phyloP scores from a whole-genome alignment of 2,329 filamentous ascomycete genomes.

The Thermothelomyces thermophilus region DNA sequence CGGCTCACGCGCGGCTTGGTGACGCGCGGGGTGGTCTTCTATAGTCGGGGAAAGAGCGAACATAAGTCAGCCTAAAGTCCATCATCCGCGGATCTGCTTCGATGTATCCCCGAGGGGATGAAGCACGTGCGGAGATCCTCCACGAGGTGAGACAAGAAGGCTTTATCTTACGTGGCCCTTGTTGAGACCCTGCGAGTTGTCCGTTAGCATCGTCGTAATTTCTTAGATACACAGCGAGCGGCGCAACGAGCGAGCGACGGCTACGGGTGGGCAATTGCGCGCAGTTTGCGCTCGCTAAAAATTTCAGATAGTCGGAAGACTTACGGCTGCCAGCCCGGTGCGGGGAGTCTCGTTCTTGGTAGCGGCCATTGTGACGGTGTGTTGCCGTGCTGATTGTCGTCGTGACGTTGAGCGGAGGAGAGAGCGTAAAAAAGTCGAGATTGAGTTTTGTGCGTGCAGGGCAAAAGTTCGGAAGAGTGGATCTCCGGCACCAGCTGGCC shows the following conservation, averaged over 20 bases:
- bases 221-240: neutral
- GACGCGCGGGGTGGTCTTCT: constrained; percentile 80
- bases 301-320: neutral
- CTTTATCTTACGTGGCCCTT: constrained; percentile 49
- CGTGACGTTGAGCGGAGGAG: constrained; percentile 18
- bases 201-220: constrained; percentile 13
- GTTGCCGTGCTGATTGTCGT: constrained; percentile 20
- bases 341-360: constrained; percentile 21
- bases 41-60: constrained; percentile 33
- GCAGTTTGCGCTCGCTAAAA: neutral
- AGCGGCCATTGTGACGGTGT: constrained; percentile 21
- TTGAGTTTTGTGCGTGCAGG: constrained; percentile 19
- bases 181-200: constrained; percentile 44
- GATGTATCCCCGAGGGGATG: constrained; percentile 25
- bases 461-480: constrained; percentile 21
- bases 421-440: neutral
- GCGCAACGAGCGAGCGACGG: neutral
- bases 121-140: constrained; percentile 58
- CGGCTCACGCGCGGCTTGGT: constrained; percentile 73
- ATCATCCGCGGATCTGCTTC: constrained; percentile 22
- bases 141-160: constrained; percentile 60
- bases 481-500: constrained; percentile 2
- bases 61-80: constrained; percentile 35
- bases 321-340: constrained; percentile 20
- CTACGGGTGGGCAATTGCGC: neutral